Evolutionary conservation across 768 basidiomycete species (phyloP), one percentile per base, ranked within the genome.

Genomic region (Lactarius pseudohatsudake): DNA sequence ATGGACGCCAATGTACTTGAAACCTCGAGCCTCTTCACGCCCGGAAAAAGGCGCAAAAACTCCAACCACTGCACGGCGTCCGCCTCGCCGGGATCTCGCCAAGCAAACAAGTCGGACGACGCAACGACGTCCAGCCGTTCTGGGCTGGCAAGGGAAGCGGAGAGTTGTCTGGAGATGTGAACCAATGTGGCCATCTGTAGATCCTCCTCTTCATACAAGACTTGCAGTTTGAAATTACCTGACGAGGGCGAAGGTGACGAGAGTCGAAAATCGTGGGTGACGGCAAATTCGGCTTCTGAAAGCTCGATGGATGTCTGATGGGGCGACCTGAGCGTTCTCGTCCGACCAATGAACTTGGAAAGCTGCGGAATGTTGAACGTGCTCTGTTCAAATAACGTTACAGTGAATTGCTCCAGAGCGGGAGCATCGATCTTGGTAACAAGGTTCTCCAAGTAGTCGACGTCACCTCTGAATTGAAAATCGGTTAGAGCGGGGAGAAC

Each of bases 51-150:
- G 13, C 57, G 45, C 10, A 64, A 53, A 36, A 58, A 6, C 16
- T 64, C 62, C 41, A 64, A 18, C 63, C 63, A 58, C 22, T 58
- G 57, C 2, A 28, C 8, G 16, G 56, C 3, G 30, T 57, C 62
- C 41, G 57, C 41, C 6, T 64, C 57, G n/a, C 22, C 18, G 54
- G 18, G 34, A 18, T 22, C 62, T 34, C 18, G 34, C 63, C 57
- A 53, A 16, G 16, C 11, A 10, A 32, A 47, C 15, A 47, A 57
- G 9, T 18, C 13, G 18, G 18, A 18, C 30, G 9, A 20, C 56
- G 56, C 34, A 8, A 11, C 9, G n/a, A 64, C 22, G 13, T 26
- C 30, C 8, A 64, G 18, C 13, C 43, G 22, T 28, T 64, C 45
- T 26, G 47, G 55, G 30, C 16, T 13, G n/a, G 43, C 18, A 18